phyloP scores from a whole-genome alignment of 2,329 filamentous ascomycete genomes.

The Tolypocladium ophioglossoides region DNA sequence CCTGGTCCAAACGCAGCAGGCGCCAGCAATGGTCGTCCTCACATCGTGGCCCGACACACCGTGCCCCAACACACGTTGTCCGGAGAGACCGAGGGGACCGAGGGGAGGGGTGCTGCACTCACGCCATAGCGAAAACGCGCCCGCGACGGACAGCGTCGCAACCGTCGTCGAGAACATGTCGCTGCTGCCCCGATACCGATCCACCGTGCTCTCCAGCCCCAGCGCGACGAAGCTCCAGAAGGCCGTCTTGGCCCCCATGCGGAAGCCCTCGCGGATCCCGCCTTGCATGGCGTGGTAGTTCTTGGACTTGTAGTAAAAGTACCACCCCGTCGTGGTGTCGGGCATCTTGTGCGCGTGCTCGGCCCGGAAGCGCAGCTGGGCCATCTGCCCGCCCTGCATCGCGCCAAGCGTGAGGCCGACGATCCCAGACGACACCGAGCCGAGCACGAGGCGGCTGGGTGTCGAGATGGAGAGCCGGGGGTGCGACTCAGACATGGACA shows the following conservation, averaged over 20 bases:
- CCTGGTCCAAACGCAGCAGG: neutral
- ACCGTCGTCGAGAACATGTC: constrained; percentile 75
- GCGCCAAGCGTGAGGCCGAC: constrained; percentile 63
- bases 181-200: constrained; percentile 50
- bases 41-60: neutral
- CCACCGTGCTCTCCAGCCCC: constrained; percentile 69
- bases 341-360: constrained; percentile 95
- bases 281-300: constrained; percentile 80
- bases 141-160: constrained; percentile 75
- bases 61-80: neutral
- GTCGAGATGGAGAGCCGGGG: constrained; percentile 54
- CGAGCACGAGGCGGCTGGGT: constrained; percentile 53
- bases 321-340: constrained; percentile 76
- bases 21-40: neutral
- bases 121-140: constrained; percentile 81
- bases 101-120: constrained; percentile 23
- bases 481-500: constrained; percentile 10
- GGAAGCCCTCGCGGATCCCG: constrained; percentile 67
- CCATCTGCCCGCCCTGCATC: constrained; percentile 60
- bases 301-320: constrained; percentile 96
- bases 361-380: constrained; percentile 77
- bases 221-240: constrained; percentile 70
- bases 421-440: constrained; percentile 50
- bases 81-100: neutral
- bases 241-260: constrained; percentile 60